Evolutionary conservation across 1,284 basidiomycete species (phyloP), one percentile per base, ranked within the genome.

Genomic region (Cryptococcus deneoformans): DNA sequence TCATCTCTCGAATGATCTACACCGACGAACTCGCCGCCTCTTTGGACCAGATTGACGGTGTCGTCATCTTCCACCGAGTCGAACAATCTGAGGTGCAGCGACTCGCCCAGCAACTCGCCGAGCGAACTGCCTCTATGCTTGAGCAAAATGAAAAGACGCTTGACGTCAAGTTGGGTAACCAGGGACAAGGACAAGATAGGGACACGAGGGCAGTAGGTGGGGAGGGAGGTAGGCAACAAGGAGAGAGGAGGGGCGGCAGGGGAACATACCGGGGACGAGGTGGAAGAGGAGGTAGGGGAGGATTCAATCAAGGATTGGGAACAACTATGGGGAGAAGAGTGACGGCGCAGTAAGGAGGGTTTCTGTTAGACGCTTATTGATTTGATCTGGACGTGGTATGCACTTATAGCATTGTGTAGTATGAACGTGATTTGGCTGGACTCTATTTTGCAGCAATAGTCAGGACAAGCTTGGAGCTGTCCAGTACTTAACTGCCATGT

Each of bases 1-100:
- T 97, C 68, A 90, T 98, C 49, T 94, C 90, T 48, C 92, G 93
- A 79, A 98, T 99, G 96, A 97, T 99, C 71, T 98, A 94, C 92
- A 92, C 85, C 69, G 96, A 98, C 74, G 94, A 98, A 76, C 82
- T 99, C 12, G 84, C 90, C 0, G 96, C 95, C 1, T 94, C 92
- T 37, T 82, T 99, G 57, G 96, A 99, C 75, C 90, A 90, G 75
- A 86, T 90, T 16, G 86, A 86, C 53, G 85, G 86, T 54, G 91
- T 94, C 47, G 82, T 96, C 52, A 86, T 94, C 50, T 92, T 97
- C 82, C 89, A 95, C 75, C 86, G 89, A 54, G 85, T 92, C 54
- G 92, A 97, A 69, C 83, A 92, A 46, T 86, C 89, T 37, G 87
- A 91, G 55, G 82, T 90, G n/a, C 95, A 99, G 77, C 87, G 92